These are phyloP conservation scores for Linum tenue DNA, from an alignment of 345 rosid species.

Conservation along the genomic window DNA sequence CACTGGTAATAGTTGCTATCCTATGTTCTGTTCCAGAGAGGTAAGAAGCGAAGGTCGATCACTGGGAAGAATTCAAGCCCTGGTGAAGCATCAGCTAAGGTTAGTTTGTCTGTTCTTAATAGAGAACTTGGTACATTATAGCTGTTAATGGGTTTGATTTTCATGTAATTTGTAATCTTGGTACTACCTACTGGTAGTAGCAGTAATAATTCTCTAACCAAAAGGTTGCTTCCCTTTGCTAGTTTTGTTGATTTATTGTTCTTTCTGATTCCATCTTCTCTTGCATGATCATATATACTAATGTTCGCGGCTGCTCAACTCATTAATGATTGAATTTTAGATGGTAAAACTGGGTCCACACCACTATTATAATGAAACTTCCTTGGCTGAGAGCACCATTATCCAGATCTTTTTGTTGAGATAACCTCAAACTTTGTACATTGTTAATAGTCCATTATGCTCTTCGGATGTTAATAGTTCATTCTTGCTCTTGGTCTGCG, in stretches of 20 bases:
- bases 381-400: background rate
- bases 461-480: background rate
- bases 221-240: background rate
- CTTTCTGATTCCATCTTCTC: background rate
- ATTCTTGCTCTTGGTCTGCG: background rate
- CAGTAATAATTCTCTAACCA: background rate
- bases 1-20: constrained; percentile 11
- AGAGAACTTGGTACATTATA: background rate
- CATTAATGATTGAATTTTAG: too few species aligned
- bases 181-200: background rate
- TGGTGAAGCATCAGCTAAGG: constrained; percentile 63
- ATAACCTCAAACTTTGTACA: background rate
- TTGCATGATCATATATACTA: background rate
- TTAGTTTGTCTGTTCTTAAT: constrained; percentile 19
- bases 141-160: background rate
- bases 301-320: too few species aligned
- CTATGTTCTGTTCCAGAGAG: constrained; percentile 36
- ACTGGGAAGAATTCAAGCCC: constrained; percentile 35
- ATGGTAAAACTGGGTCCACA: too few species aligned
- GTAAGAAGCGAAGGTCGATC: constrained; percentile 52
- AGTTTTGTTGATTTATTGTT: background rate
- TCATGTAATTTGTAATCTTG: background rate
- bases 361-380: background rate
- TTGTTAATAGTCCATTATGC: background rate
- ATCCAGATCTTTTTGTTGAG: background rate